Conservation (phyloP, 2,329 filamentous ascomycete genomes). For the Diaporthe sp. region DNA sequence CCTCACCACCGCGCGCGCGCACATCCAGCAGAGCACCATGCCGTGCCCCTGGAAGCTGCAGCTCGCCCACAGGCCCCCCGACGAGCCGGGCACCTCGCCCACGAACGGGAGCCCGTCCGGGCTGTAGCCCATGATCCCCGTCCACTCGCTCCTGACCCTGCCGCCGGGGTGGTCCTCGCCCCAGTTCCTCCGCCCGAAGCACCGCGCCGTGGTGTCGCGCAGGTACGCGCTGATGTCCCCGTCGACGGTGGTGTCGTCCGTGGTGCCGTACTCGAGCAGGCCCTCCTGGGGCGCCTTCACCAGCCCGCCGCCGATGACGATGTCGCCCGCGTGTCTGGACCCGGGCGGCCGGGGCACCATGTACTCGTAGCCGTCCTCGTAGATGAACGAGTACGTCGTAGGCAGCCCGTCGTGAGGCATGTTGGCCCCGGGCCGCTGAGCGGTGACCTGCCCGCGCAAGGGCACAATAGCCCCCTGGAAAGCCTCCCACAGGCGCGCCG, state of each 20-base stretch:
- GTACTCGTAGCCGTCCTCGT: slow-evolving; percentile 74
- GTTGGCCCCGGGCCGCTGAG: slow-evolving; percentile 52
- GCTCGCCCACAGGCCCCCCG: slow-evolving; percentile 65
- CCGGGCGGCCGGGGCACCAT: slow-evolving; percentile 71
- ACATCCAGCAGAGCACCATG: slow-evolving; percentile 74
- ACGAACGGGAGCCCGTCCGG: slow-evolving; percentile 67
- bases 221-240: slow-evolving; percentile 64
- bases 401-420: slow-evolving; percentile 56
- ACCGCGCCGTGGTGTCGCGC: slow-evolving; percentile 56
- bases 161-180: slow-evolving; percentile 57
- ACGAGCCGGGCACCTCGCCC: slow-evolving; percentile 59
- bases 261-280: slow-evolving; percentile 64
- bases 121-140: slow-evolving; percentile 70
- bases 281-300: slow-evolving; percentile 57
- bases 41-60: slow-evolving; percentile 77
- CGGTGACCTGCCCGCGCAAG: slow-evolving; percentile 63
- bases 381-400: slow-evolving; percentile 73
- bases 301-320: slow-evolving; percentile 74
- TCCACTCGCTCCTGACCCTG: slow-evolving; percentile 62
- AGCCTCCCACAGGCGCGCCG: slow-evolving; percentile 57
- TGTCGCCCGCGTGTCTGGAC: slow-evolving; percentile 59
- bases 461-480: slow-evolving; percentile 64
- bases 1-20: slow-evolving; percentile 67
- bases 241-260: slow-evolving; percentile 68
- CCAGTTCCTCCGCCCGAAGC: slow-evolving; percentile 67